A percentile compares a stretch with the other conserved stretches of the same genome.
These are phyloP conservation scores for Ceratobasidium sp. DNA, from an alignment of 1,284 basidiomycete species.

Conservation along the genomic window DNA sequence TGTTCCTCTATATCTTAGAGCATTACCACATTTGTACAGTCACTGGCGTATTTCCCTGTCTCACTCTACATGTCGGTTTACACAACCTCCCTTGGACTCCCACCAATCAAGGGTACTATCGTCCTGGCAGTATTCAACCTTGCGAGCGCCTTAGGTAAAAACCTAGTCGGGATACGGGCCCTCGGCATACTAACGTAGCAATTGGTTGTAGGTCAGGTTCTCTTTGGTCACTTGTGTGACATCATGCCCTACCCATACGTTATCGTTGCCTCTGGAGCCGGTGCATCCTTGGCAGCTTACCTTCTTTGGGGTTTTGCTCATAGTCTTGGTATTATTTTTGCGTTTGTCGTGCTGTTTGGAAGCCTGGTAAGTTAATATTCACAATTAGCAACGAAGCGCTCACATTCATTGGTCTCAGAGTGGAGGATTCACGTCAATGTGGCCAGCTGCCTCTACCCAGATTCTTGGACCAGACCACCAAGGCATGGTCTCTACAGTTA, in stretches of 20 bases:
- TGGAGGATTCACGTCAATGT: conserved; percentile 35
- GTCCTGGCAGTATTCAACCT: conserved; percentile 39
- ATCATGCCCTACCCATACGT: conserved; percentile 21
- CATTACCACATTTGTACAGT: conserved; percentile 31
- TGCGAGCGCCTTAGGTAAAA: conserved; percentile 15
- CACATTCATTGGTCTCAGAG: not conserved
- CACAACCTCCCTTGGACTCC: conserved; percentile 22
- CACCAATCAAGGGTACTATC: conserved; percentile 25
- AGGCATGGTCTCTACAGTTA: not conserved
- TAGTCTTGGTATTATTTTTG: conserved; percentile 31
- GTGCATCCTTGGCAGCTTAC: conserved; percentile 19
- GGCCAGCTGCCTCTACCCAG: conserved; percentile 21
- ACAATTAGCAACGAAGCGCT: not conserved
- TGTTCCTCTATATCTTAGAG: not conserved
- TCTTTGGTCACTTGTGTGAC: conserved; percentile 39
- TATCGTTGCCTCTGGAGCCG: conserved; percentile 26
- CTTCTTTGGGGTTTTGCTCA: conserved; percentile 37
- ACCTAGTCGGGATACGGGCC: too few species aligned
- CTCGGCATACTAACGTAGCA: not conserved
- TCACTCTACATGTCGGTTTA: conserved; percentile 39
- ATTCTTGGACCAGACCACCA: conserved; percentile 23
- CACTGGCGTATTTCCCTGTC: conserved; percentile 38
- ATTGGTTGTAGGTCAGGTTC: conserved; percentile 27
- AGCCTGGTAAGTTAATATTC: conserved; percentile 7
- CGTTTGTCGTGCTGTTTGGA: conserved; percentile 35